Conservation (phyloP, 2,329 filamentous ascomycete species). For the Fusarium subtropicale region DNA sequence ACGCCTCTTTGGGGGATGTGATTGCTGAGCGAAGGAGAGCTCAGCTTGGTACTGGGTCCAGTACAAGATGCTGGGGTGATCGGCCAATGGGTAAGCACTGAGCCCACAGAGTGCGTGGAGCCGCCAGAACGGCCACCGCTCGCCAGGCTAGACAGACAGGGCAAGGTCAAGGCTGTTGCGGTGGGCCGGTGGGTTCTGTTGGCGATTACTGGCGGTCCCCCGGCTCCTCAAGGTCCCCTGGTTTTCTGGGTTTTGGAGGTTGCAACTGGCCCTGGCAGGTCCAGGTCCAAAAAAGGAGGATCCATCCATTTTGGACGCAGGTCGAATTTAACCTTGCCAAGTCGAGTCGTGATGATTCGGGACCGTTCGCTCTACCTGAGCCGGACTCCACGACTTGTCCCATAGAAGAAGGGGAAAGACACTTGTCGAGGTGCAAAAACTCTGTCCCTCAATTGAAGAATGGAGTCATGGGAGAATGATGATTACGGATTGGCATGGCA, state of each 20-base stretch:
- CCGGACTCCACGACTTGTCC: conserved; percentile 29
- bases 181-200: conserved; percentile 39
- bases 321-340: conserved; percentile 33
- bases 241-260: conserved; percentile 29
- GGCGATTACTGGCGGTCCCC: conserved; percentile 28
- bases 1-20: conserved; percentile 40
- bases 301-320: conserved; percentile 24
- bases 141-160: conserved; percentile 42
- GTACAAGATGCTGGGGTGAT: conserved; percentile 23
- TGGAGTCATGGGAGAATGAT: conserved; percentile 3
- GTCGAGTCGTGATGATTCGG: conserved; percentile 36
- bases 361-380: conserved; percentile 17
- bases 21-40: conserved; percentile 40
- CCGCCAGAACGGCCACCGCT: conserved; percentile 36
- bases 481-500: conserved; percentile 5
- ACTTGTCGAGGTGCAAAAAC: conserved; percentile 25
- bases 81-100: conserved; percentile 41
- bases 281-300: conserved; percentile 20
- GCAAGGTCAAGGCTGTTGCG: conserved; percentile 35
- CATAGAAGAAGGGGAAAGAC: conserved; percentile 22
- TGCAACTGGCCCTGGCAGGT: conserved; percentile 45
- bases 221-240: conserved; percentile 29
- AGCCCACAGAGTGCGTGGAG: conserved; percentile 35
- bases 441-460: conserved; percentile 10
- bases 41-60: conserved; percentile 14